Base-by-base conservation (phyloP, 768 basidiomycete species). In the Lactarius hatsudake region DNA sequence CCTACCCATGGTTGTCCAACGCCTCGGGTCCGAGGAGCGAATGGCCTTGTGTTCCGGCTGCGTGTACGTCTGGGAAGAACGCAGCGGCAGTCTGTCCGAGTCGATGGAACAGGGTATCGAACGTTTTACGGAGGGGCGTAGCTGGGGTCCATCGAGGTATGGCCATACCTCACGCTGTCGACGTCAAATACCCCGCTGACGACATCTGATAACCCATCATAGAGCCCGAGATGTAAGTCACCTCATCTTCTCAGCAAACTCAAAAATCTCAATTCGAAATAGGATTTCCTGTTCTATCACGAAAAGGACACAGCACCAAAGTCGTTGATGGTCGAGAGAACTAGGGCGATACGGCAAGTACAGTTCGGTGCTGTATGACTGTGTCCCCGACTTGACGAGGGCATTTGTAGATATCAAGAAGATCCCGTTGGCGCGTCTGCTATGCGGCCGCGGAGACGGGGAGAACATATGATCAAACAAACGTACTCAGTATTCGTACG, bases 21-120 rank as follows among this genome's bases (percentile, higher is more conserved):
- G 80, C 23, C 78, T 81, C 56, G 78, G 77, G 64, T 75, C 77
- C 66, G 79, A 79, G 34, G 80, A 80, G 62, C 73, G 79, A 3
- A 72, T 76, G 58, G 75, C 72, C 1, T 69, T 79, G 42, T 69
- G 72, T 18, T 69, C 78, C 2, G 78, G 78, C 57, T 74, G 76
- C 65, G 74, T 79, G 58, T 79, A 79, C 66, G 78, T 79, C 57
- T 79, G 78, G 78, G 78, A 78, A 65, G 78, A 79, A 58, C 75
- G 76, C 23, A 75, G 69, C 58, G 72, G 70, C 55, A 75, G 74
- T 61, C 74, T 77, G 5, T 72, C 76, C 48, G 78, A 78, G 61
- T 73, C 74, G 20, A 73, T 75, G 36, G 77, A 75, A 12, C 75
- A 75, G 56, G 77, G 76, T 28, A 79, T 79, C 30, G 77, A 79